Evolutionary conservation across 176 grass and related monocot species (phyloP).

Genomic region (Melocanna baccifera): DNA sequence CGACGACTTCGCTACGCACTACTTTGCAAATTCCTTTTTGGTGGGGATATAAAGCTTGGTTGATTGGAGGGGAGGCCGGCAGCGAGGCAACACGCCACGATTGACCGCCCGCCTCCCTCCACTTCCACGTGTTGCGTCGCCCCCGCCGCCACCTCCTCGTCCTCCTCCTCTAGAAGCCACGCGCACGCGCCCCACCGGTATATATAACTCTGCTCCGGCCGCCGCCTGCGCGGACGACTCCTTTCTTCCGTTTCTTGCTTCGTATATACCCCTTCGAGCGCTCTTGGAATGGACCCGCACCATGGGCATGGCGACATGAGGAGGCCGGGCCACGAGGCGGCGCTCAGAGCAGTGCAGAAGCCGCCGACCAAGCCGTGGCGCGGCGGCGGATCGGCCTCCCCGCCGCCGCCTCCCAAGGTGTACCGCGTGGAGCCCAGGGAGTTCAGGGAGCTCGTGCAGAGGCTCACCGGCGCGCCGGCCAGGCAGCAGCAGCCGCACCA

Average conservation of each 20-base stretch:
- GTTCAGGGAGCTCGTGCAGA: constrained; percentile 59
- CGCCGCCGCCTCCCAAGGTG: constrained; percentile 45
- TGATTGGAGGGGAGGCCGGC: too few relatives aligned
- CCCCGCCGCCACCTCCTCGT: not conserved
- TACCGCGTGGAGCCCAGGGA: constrained; percentile 57
- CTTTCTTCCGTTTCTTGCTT: not conserved
- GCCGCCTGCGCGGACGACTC: too few relatives aligned
- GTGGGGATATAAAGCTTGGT: too few relatives aligned
- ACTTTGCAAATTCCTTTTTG: too few relatives aligned
- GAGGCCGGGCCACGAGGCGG: not conserved
- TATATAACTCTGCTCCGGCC: not conserved
- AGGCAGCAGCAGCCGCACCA: not conserved
- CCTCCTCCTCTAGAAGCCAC: not conserved
- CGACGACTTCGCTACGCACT: too few relatives aligned
- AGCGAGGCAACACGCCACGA: not conserved
- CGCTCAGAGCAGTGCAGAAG: constrained; percentile 35
- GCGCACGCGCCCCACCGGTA: not conserved
- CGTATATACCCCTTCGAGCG: too few relatives aligned
- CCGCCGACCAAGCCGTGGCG: constrained; percentile 38
- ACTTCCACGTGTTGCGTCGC: constrained; percentile 13
- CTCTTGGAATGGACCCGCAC: constrained; percentile 5
- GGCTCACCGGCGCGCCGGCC: constrained; percentile 48
- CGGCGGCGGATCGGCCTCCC: not conserved
- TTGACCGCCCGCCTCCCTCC: constrained; percentile 4
- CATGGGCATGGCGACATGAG: not conserved